Percentiles rank a stretch among this genome's conserved stretches.
These are phyloP conservation scores for Fusarium lyarnte DNA, from an alignment of 2,329 filamentous ascomycete genomes.

Conservation along the genomic window DNA sequence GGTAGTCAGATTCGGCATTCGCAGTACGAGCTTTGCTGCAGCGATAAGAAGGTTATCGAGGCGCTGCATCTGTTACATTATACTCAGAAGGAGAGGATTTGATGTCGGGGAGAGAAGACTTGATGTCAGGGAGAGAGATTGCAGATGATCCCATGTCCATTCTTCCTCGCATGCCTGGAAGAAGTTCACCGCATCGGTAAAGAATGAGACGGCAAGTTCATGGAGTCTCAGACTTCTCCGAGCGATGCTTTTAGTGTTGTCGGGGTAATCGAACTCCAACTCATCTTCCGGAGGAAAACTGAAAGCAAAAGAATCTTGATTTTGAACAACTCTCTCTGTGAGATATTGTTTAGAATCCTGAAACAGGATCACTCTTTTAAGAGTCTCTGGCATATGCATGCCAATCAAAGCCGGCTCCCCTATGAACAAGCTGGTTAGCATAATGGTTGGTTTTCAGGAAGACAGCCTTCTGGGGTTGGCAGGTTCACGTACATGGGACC, in stretches of 20 bases:
- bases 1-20: not conserved
- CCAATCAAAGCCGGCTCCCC: not conserved
- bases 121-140: not conserved
- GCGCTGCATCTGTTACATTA: accelerated
- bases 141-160: not conserved
- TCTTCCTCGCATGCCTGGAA: not conserved
- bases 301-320: not conserved
- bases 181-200: not conserved
- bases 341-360: not conserved
- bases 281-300: not conserved
- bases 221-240: not conserved
- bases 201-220: not conserved
- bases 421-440: not conserved
- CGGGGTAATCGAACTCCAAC: too few relatives aligned
- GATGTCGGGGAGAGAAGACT: not conserved
- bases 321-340: not conserved
- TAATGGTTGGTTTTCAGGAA: not conserved
- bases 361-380: not conserved
- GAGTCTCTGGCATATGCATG: not conserved
- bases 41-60: not conserved
- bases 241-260: not conserved
- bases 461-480: not conserved
- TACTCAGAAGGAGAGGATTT: not conserved
- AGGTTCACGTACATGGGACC: not conserved
- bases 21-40: not conserved